A percentile compares a stretch with the other conserved stretches of the same genome.
phyloP scores from a whole-genome alignment of 306 rosid species.

The Corylus avellana region DNA sequence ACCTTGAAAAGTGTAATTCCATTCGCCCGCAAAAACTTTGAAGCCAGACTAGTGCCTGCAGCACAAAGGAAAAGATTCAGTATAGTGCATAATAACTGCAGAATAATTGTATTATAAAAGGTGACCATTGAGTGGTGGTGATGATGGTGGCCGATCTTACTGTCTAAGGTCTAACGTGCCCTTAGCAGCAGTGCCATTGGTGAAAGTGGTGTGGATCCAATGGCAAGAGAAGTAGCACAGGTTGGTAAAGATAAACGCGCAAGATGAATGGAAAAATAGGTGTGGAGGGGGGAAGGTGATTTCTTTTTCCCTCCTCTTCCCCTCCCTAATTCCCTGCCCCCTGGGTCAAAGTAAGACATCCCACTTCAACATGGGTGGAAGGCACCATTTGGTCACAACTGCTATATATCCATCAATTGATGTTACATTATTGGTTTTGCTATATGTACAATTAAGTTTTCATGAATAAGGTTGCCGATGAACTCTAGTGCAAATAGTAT shows the following conservation, averaged over 20 bases:
- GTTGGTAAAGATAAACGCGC: not conserved
- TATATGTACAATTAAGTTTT: not conserved
- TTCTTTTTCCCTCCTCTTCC: not conserved
- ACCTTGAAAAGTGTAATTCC: slow-evolving; percentile 64
- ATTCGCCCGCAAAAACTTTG: slow-evolving; percentile 55
- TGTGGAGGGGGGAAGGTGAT: not conserved
- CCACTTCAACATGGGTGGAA: not conserved
- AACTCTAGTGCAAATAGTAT: not conserved
- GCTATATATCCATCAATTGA: not conserved
- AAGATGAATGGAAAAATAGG: not conserved
- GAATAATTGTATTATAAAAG: not conserved
- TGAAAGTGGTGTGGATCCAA: not conserved
- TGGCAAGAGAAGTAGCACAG: not conserved
- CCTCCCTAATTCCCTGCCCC: no score
- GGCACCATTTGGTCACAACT: not conserved
- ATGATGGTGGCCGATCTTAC: not conserved
- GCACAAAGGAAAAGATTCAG: slow-evolving; percentile 14
- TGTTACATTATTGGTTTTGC: not conserved
- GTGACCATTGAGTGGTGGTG: not conserved
- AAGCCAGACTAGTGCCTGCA: slow-evolving; percentile 66
- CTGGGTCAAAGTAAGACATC: not conserved
- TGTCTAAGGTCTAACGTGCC: not conserved
- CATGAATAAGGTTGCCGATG: not conserved
- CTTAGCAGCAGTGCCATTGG: not conserved
- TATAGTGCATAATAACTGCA: slow-evolving; percentile 19